phyloP scores from a whole-genome alignment of 2,329 filamentous ascomycete species.

The Ophiostoma tasmaniense region DNA sequence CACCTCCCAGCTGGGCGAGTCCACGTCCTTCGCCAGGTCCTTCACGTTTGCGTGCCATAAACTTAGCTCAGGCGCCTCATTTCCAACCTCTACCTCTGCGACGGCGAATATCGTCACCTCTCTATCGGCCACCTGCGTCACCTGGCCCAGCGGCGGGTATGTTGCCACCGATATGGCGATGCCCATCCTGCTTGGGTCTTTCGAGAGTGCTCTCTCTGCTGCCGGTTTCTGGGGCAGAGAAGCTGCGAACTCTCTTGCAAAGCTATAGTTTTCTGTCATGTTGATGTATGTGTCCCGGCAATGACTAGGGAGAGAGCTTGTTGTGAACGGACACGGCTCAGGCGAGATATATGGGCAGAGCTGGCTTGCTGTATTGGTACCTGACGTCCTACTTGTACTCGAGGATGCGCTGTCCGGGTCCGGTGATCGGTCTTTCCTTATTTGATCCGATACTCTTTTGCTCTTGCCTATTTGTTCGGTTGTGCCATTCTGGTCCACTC shows the following conservation, averaged over 20 bases:
- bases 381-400: background rate
- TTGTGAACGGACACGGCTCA: background rate
- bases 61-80: constrained; percentile 66
- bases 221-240: constrained; percentile 16
- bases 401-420: background rate
- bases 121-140: constrained; percentile 48
- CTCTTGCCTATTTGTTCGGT: background rate
- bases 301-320: background rate
- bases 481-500: background rate
- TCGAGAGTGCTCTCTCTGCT: background rate
- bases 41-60: constrained; percentile 60
- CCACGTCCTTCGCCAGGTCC: too few relatives aligned
- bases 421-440: background rate
- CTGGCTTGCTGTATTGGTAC: background rate
- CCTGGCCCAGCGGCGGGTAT: constrained; percentile 67
- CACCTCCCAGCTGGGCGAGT: constrained; percentile 39
- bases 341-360: background rate
- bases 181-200: constrained; percentile 12
- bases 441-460: background rate
- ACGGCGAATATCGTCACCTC: constrained; percentile 57
- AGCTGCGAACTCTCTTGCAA: constrained; percentile 19
- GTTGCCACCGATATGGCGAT: constrained; percentile 26
- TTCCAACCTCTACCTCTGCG: constrained; percentile 56
- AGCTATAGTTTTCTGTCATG: constrained; percentile 17
- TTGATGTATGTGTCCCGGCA: background rate